These are phyloP conservation scores for Micractinium sp. DNA, from an alignment of 139 green algal species.

Conservation along the genomic window DNA sequence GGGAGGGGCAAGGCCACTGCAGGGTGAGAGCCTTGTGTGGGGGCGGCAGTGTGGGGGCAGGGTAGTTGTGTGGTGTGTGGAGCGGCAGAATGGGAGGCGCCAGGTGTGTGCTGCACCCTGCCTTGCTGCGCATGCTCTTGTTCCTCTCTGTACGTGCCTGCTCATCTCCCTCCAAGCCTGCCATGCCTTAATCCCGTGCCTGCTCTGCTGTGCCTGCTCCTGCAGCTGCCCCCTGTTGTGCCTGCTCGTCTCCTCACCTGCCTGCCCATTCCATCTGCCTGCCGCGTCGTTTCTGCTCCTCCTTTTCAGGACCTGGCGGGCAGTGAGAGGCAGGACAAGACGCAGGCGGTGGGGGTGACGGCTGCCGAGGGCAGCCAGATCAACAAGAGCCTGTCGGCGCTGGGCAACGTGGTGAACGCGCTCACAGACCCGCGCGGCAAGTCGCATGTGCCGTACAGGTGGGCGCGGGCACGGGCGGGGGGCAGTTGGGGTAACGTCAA, in stretches of 20 bases:
- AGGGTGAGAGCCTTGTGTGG: no score
- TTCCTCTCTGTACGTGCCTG: no score
- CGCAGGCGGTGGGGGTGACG: slow-evolving; percentile 56
- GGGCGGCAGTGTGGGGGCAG: no score
- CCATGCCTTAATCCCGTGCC: not conserved
- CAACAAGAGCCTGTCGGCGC: slow-evolving; percentile 80
- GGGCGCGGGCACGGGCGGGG: no score
- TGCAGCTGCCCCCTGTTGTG: not conserved
- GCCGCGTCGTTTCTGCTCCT: not conserved
- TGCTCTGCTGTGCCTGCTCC: not conserved
- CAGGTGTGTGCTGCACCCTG: not conserved
- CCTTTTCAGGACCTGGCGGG: slow-evolving; percentile 75
- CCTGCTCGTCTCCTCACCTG: not conserved
- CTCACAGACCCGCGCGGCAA: slow-evolving; percentile 55
- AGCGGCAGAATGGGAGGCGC: no score
- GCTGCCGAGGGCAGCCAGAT: slow-evolving; percentile 79
- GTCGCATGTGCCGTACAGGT: slow-evolving; percentile 18
- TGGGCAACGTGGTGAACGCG: slow-evolving; percentile 80
- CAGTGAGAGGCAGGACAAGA: slow-evolving; percentile 76
- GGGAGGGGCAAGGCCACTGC: not conserved
- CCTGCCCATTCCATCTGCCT: not conserved
- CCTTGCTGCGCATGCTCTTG: not conserved
- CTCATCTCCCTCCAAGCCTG: not conserved
- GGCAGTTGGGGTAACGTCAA: not conserved
- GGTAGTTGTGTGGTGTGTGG: not conserved